Conservation (phyloP, 2,329 filamentous ascomycete genomes). For the Pseudocercospora cruenta region DNA sequence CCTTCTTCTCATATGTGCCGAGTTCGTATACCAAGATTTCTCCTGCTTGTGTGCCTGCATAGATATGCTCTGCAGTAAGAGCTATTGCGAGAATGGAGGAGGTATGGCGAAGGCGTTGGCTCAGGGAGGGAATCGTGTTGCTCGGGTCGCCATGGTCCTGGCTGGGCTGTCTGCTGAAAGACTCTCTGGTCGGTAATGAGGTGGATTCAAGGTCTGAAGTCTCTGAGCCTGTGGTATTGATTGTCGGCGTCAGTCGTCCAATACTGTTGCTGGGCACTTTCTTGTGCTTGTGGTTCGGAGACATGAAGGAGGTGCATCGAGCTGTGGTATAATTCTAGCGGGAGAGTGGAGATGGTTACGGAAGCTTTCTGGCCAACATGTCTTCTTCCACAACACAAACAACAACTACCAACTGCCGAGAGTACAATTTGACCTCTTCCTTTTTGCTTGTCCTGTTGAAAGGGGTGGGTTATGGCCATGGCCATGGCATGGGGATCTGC, state of each 20-base stretch:
- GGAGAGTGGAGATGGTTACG: background rate
- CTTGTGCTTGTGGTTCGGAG: constrained; percentile 1
- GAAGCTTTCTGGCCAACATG: background rate
- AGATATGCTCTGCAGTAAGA: constrained; percentile 79
- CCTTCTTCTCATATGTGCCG: constrained; percentile 79
- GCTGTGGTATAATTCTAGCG: background rate
- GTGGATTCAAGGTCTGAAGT: constrained; percentile 13
- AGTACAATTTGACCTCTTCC: background rate
- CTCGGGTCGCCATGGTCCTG: constrained; percentile 31
- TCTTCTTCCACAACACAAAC: background rate
- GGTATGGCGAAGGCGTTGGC: constrained; percentile 75
- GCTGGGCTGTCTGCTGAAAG: constrained; percentile 29
- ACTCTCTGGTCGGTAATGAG: background rate
- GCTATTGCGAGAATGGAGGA: constrained; percentile 82
- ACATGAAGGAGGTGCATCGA: background rate
- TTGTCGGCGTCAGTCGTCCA: constrained; percentile 19
- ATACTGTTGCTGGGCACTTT: constrained; percentile 1
- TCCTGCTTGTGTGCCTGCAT: constrained; percentile 89
- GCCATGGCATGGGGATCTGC: background rate
- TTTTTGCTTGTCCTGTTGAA: background rate
- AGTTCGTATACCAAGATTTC: constrained; percentile 92
- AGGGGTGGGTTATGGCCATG: background rate
- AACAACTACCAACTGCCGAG: background rate
- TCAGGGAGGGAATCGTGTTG: constrained; percentile 59
- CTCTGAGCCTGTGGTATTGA: constrained; percentile 25